Percentiles rank a stretch among this genome's conserved stretches.
These are phyloP conservation scores for Aspergillus homomorphus DNA, from an alignment of 495 filamentous ascomycete genomes.

Conservation along the genomic window DNA sequence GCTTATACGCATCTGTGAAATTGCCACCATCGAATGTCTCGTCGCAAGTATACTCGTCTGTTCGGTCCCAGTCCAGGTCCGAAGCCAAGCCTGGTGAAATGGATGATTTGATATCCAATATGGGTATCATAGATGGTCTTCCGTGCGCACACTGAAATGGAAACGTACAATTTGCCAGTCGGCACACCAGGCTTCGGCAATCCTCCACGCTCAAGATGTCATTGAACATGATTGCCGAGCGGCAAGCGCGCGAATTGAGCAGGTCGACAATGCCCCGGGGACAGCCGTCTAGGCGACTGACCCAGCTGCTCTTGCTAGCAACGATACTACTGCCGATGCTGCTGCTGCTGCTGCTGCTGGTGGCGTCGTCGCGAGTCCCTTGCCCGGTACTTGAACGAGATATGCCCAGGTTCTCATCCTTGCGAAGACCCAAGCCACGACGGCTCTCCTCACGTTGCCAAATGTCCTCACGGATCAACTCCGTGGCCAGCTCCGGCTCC, in stretches of 20 bases:
- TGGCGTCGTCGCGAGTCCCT: not conserved
- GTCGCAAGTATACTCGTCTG: not conserved
- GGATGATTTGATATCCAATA: conserved; percentile 51
- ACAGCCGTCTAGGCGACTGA: conserved; percentile 59
- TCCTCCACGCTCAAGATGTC: conserved; percentile 64
- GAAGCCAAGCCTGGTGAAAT: not conserved
- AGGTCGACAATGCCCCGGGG: conserved; percentile 80
- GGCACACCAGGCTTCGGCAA: conserved; percentile 60
- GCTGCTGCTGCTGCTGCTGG: not conserved
- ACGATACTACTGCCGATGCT: too few relatives aligned
- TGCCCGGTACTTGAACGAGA: not conserved
- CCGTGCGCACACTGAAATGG: conserved; percentile 95
- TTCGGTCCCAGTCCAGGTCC: not conserved
- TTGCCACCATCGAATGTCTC: not conserved
- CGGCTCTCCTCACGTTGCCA: conserved; percentile 56
- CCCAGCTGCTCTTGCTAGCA: conserved; percentile 41
- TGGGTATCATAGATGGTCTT: conserved; percentile 71
- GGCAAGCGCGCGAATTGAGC: conserved; percentile 84
- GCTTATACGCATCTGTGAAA: conserved; percentile 23
- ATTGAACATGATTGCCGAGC: conserved; percentile 97
- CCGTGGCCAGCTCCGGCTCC: conserved; percentile 65
- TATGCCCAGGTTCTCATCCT: not conserved
- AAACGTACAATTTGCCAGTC: conserved; percentile 67
- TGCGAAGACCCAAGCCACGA: not conserved
- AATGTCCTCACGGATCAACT: conserved; percentile 70